Evolutionary conservation across 2,329 filamentous ascomycete genomes (phyloP).

Genomic region (Exophiala bonariae): DNA sequence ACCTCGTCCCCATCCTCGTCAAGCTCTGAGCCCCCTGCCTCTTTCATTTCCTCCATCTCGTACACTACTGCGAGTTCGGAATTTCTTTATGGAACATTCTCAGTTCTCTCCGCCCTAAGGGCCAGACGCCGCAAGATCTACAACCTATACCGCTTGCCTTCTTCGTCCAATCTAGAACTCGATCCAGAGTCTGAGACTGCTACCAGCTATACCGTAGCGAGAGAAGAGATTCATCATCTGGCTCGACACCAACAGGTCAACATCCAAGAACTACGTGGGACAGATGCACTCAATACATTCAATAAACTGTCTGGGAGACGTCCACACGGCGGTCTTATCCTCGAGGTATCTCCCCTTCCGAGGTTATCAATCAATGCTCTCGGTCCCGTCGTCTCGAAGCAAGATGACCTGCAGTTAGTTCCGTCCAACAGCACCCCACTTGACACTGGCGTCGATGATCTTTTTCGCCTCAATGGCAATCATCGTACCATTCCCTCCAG

Average conservation of each 20-base stretch:
- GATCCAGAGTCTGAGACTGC: slow-evolving; percentile 5
- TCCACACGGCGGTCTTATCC: slow-evolving; percentile 85
- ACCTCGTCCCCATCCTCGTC: not conserved
- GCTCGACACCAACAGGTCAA: slow-evolving; percentile 13
- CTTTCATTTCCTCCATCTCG: slow-evolving; percentile 45
- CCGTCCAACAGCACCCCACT: slow-evolving; percentile 71
- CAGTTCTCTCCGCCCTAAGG: slow-evolving; percentile 76
- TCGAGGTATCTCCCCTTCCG: slow-evolving; percentile 84
- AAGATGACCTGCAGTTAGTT: slow-evolving; percentile 58
- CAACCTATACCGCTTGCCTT: slow-evolving; percentile 69
- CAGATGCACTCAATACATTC: slow-evolving; percentile 66
- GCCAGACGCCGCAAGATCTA: slow-evolving; percentile 72
- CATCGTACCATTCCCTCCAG: slow-evolving; percentile 13
- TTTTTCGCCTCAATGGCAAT: slow-evolving; percentile 8
- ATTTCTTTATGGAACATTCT: slow-evolving; percentile 82
- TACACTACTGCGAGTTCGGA: slow-evolving; percentile 86
- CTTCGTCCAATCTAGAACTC: not conserved
- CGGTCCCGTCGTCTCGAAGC: slow-evolving; percentile 47
- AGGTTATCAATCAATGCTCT: slow-evolving; percentile 65
- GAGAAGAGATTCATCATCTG: slow-evolving; percentile 13
- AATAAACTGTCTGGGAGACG: slow-evolving; percentile 80
- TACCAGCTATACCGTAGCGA: not conserved
- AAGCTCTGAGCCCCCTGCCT: slow-evolving; percentile 18
- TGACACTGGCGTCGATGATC: slow-evolving; percentile 72
- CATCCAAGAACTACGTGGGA: slow-evolving; percentile 32